These are phyloP conservation scores for Perilla frutescens DNA, from an alignment of 257 asterid species.

Conservation along the genomic window DNA sequence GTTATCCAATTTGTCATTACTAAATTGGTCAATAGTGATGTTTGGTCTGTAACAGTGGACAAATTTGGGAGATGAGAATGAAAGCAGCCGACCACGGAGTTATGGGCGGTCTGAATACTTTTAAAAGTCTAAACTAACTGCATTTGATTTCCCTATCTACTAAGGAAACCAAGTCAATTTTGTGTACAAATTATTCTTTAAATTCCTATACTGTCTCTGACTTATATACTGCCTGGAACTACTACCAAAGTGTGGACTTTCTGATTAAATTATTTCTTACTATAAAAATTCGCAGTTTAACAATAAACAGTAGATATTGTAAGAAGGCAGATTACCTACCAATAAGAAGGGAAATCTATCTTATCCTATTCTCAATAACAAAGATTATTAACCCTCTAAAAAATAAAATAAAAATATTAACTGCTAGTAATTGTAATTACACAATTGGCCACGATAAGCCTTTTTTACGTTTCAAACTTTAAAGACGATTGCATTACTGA, in stretches of 20 bases:
- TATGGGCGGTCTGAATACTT: not conserved
- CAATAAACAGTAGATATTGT: no score
- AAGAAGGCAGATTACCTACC: no score
- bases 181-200: not conserved
- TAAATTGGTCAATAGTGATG: not conserved
- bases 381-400: no score
- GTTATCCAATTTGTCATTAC: not conserved
- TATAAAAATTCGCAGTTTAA: not conserved
- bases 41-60: not conserved
- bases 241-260: not conserved
- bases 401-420: no score
- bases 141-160: not conserved
- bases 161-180: conserved; percentile 7
- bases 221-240: not conserved
- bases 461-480: no score
- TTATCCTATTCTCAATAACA: no score
- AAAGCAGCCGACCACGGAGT: conserved; percentile 47
- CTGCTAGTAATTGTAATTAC: no score
- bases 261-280: not conserved
- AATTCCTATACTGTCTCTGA: conserved; percentile 14
- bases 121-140: conserved; percentile 16
- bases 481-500: no score
- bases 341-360: no score
- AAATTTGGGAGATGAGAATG: conserved; percentile 20
- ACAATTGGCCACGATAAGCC: no score